Conservation (phyloP, 108 stramenopile species). For the Cyclotella distinguenda region DNA sequence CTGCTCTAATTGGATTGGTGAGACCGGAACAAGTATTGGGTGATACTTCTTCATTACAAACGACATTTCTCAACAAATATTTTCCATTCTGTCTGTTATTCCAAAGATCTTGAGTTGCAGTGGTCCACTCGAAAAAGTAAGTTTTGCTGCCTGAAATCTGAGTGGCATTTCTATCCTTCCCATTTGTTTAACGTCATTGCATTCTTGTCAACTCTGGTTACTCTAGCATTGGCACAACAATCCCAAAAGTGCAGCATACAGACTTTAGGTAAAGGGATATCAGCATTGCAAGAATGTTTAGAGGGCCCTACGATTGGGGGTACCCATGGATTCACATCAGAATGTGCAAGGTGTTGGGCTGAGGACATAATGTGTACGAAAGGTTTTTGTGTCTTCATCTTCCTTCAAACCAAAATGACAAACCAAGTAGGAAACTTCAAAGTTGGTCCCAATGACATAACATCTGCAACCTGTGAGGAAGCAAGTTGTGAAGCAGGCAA, state of each 20-base stretch:
- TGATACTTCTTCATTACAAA: too few species aligned
- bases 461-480: conserved; percentile 31
- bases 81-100: background rate
- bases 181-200: too few species aligned
- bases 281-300: conserved; percentile 16
- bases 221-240: conserved; percentile 10
- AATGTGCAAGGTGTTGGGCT: conserved; percentile 38
- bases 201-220: background rate
- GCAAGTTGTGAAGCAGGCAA: conserved; percentile 31
- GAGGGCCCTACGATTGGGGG: conserved; percentile 17
- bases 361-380: conserved; percentile 33
- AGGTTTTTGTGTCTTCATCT: conserved; percentile 26
- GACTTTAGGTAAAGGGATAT: conserved; percentile 7
- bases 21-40: too few species aligned
- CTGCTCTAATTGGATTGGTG: conserved; percentile 31
- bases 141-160: too few species aligned
- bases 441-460: conserved; percentile 42
- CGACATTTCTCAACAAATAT: background rate
- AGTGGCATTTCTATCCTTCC: too few species aligned
- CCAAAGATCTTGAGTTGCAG: conserved; percentile 22
- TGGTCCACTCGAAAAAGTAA: conserved; percentile 21
- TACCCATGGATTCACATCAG: conserved; percentile 2
- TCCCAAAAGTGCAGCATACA: conserved; percentile 19
- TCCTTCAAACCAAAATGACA: conserved; percentile 28
- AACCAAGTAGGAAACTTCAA: conserved; percentile 43